Base-by-base conservation (phyloP, 1,139 yeast species). In the Kodamaea sp. region DNA sequence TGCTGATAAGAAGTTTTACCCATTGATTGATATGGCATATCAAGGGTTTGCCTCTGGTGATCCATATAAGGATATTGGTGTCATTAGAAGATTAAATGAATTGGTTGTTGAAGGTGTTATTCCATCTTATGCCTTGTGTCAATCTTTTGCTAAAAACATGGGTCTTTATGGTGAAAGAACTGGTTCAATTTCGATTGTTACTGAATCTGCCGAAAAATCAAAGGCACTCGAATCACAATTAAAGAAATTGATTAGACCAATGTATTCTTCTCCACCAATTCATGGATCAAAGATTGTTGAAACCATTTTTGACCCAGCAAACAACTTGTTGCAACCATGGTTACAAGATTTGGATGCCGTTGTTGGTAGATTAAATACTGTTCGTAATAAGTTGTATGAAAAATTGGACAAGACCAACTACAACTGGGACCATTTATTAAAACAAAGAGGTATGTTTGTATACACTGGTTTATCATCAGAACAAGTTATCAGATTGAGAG, bases 371-470 rank as follows among this genome's bases (percentile, higher is more conserved):
- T 81, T 92, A 60, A 78, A 78, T 57, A 67, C 72, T 35, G 90
- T 89, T 72, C 78, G 97, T 63, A 73, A 75, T 42, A 70, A 80
- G 46, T 74, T 84, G 55, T 73, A 70, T 58, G 77, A 80, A 43
- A 75, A 69, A 49, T 70, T 78, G 57, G 79, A 75, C 63, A 70
- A 70, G 54, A 49, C 69, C 45, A 67, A 70, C 48, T 81, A 81
- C 58, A 75, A 78, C 58, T 92, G 97, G 97, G 84, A 82, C 44
- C 96, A 87, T 60, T 75, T 92, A 60, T 72, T 83, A 47, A 74
- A 81, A 57, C 97, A 92, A 66, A 85, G 94, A 62, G 98, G 98
- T 57, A 92, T 92, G 97, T 92, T 92, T 65, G 87, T 90, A 41
- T 92, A 76, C 71, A 90, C 97, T 31, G 96, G 97, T 8, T 75